A percentile compares a stretch with the other conserved stretches of the same genome.
These are phyloP conservation scores for Lasiodiplodia citricola DNA, from an alignment of 2,329 filamentous ascomycete species.

Conservation along the genomic window DNA sequence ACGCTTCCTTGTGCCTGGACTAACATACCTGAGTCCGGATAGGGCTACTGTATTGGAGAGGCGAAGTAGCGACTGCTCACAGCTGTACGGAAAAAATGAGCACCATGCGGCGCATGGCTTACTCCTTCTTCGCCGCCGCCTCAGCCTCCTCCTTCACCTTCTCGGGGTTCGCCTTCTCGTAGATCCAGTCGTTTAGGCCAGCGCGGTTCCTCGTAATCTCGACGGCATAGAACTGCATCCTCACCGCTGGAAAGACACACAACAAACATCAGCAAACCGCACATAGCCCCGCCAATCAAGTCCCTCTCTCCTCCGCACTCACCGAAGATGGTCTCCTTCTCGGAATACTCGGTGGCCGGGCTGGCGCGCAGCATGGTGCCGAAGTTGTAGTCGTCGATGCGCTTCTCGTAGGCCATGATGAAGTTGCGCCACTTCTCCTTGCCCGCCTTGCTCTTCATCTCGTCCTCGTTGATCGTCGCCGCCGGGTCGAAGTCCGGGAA, in stretches of 20 bases:
- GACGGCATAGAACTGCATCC: conserved; percentile 84
- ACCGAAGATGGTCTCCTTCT: conserved; percentile 93
- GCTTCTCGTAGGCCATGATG: conserved; percentile 92
- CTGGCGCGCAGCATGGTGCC: conserved; percentile 87
- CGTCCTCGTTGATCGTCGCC: conserved; percentile 81
- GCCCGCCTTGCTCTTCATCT: conserved; percentile 96
- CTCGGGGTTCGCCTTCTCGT: conserved; percentile 76
- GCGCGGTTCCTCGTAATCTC: conserved; percentile 80
- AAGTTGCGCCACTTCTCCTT: conserved; percentile 96
- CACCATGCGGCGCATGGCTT: neutral
- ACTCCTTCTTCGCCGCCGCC: conserved; percentile 16
- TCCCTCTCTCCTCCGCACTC: conserved; percentile 34
- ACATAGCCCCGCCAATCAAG: neutral
- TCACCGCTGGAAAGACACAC: conserved; percentile 54
- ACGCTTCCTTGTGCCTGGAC: neutral
- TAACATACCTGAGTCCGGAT: neutral
- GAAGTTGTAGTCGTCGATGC: conserved; percentile 96
- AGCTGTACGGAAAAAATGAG: neutral
- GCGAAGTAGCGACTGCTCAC: neutral
- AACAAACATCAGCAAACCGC: neutral
- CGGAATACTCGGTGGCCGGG: conserved; percentile 81
- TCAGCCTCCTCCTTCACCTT: conserved; percentile 46
- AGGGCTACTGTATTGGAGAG: neutral
- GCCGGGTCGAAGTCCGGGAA: conserved; percentile 93
- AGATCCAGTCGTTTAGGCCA: conserved; percentile 96